A percentile compares a stretch with the other conserved stretches of the same genome.
Conservation (phyloP, 176 grass and related monocot species). For the Ensete glaucum region DNA sequence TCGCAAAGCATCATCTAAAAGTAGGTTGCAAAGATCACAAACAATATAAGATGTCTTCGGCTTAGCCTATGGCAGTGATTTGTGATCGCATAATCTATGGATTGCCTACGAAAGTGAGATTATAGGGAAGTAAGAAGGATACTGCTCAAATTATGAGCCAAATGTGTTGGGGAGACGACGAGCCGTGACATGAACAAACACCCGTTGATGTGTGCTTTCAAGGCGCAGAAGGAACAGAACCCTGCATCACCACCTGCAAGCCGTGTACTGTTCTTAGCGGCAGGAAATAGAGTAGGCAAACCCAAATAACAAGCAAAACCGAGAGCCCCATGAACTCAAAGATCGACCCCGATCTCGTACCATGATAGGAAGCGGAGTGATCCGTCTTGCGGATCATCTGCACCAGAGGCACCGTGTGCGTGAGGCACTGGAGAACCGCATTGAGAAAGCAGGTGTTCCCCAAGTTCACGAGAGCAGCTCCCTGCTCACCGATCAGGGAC, state of each 20-base stretch:
- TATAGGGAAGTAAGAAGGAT: constrained; percentile 47
- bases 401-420: constrained; percentile 74
- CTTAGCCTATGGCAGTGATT: too few species aligned
- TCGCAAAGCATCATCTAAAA: too few species aligned
- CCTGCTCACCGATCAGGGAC: constrained; percentile 30
- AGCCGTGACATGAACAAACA: constrained; percentile 46
- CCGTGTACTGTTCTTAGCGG: not conserved
- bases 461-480: constrained; percentile 75
- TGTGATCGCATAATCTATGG: not conserved
- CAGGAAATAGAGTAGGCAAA: constrained; percentile 7
- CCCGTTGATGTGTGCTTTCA: constrained; percentile 54
- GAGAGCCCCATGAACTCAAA: not conserved
- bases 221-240: constrained; percentile 77
- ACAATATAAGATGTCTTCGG: too few species aligned
- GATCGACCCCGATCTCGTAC: constrained; percentile 25
- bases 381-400: constrained; percentile 36
- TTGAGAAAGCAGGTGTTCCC: constrained; percentile 95
- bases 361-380: constrained; percentile 46
- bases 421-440: constrained; percentile 78
- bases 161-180: constrained; percentile 45
- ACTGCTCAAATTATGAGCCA: constrained; percentile 76
- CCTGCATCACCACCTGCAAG: constrained; percentile 42
- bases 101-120: not conserved
- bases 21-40: too few species aligned
- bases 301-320: not conserved